Percentiles rank a stretch among this genome's conserved stretches.
Conservation (phyloP, 352 stramenopile species). For the Plasmopara halstedii region DNA sequence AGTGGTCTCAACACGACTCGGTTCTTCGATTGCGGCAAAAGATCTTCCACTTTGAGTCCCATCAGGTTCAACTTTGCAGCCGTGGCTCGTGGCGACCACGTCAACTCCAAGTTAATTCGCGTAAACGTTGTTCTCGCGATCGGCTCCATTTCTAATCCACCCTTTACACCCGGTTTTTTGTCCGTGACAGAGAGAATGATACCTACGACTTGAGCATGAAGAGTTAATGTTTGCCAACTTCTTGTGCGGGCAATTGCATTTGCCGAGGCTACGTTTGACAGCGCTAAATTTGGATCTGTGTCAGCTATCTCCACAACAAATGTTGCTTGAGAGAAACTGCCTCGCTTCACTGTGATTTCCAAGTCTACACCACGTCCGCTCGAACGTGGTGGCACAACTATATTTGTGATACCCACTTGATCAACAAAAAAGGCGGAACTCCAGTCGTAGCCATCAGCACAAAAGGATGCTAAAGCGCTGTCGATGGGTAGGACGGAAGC, state of each 20-base stretch:
- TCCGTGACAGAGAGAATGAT: slow-evolving; percentile 66
- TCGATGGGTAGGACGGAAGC: slow-evolving; percentile 45
- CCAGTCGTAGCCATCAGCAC: slow-evolving; percentile 53
- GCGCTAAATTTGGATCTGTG: slow-evolving; percentile 11
- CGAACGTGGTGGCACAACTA: slow-evolving; percentile 43
- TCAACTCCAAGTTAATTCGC: slow-evolving; percentile 49
- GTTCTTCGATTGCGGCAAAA: slow-evolving; percentile 55
- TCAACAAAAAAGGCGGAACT: slow-evolving; percentile 50
- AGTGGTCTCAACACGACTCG: slow-evolving; percentile 58
- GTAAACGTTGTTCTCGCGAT: slow-evolving; percentile 66
- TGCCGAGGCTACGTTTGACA: slow-evolving; percentile 10
- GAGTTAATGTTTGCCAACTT: slow-evolving; percentile 51
- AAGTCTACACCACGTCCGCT: slow-evolving; percentile 25
- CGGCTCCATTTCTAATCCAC: slow-evolving; percentile 26
- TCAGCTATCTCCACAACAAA: slow-evolving; percentile 65
- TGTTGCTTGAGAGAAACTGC: slow-evolving; percentile 63
- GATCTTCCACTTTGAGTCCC: slow-evolving; percentile 66
- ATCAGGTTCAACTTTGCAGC: slow-evolving; percentile 61
- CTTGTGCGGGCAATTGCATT: neutral
- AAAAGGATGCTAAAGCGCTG: slow-evolving; percentile 12
- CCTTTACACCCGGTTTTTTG: slow-evolving; percentile 30
- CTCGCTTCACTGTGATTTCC: slow-evolving; percentile 59
- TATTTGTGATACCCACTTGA: slow-evolving; percentile 29
- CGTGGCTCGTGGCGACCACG: slow-evolving; percentile 30
- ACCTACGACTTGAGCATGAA: slow-evolving; percentile 64